Conservation (phyloP, 345 rosid species). For the Lepidium sativum region DNA sequence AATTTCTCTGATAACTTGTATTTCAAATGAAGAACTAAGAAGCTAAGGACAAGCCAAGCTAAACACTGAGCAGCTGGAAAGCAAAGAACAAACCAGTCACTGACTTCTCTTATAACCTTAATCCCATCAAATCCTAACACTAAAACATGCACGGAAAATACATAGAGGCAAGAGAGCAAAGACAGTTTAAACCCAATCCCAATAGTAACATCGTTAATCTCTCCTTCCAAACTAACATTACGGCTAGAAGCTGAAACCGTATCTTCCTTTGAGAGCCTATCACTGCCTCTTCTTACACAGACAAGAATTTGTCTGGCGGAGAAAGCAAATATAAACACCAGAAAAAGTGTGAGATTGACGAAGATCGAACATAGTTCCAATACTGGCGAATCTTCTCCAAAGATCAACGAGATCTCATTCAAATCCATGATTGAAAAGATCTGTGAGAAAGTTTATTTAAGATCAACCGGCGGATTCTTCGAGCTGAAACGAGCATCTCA, state of each 20-base stretch:
- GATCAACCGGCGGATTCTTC: slow-evolving; percentile 31
- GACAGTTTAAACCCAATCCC: slow-evolving; percentile 61
- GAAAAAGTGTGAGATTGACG: slow-evolving; percentile 56
- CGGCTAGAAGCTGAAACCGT: slow-evolving; percentile 38
- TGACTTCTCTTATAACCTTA: slow-evolving; percentile 43
- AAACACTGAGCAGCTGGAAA: slow-evolving; percentile 62
- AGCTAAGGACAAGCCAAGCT: slow-evolving; percentile 80
- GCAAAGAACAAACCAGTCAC: slow-evolving; percentile 55
- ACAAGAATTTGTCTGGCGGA: slow-evolving; percentile 57
- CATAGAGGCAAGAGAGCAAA: slow-evolving; percentile 63
- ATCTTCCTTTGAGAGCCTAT: slow-evolving; percentile 63
- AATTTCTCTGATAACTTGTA: slow-evolving; percentile 65
- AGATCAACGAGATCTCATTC: slow-evolving; percentile 22
- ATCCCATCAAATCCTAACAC: slow-evolving; percentile 72
- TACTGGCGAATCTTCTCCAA: slow-evolving; percentile 31
- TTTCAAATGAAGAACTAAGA: slow-evolving; percentile 69
- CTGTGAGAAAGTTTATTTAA: slow-evolving; percentile 15
- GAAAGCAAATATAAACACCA: slow-evolving; percentile 54
- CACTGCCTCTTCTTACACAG: slow-evolving; percentile 54
- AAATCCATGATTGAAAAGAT: slow-evolving; percentile 38
- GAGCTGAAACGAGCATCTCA: slow-evolving; percentile 51
- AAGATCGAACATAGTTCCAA: slow-evolving; percentile 69
- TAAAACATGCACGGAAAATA: slow-evolving; percentile 55
- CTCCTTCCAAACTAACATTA: slow-evolving; percentile 36
- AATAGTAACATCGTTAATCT: slow-evolving; percentile 34